These are phyloP conservation scores for Xylaria sp. DNA, from an alignment of 2,329 filamentous ascomycete species.

Conservation along the genomic window DNA sequence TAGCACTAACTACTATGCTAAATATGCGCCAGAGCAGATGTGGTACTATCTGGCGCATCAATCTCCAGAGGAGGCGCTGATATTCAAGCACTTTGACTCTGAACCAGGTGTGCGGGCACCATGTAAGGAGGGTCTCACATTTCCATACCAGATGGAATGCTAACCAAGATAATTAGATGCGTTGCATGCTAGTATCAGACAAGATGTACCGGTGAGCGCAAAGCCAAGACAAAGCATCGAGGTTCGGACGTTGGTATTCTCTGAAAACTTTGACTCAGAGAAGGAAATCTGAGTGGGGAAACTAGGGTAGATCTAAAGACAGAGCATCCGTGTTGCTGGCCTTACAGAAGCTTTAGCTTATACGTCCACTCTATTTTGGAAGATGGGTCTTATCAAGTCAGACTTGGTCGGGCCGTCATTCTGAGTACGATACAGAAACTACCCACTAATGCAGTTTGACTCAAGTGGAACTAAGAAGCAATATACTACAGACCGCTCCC, in stretches of 20 bases:
- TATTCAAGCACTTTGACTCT: conserved; percentile 34
- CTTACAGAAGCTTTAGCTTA: background rate
- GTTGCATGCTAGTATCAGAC: conserved; percentile 28
- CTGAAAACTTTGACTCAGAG: conserved; percentile 28
- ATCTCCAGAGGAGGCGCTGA: conserved; percentile 27
- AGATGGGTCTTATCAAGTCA: background rate
- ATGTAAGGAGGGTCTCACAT: conserved; percentile 16
- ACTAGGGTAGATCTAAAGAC: background rate
- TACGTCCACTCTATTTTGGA: background rate
- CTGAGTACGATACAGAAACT: no score
- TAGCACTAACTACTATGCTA: conserved; percentile 28
- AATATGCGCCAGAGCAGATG: conserved; percentile 19
- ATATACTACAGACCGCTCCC: background rate
- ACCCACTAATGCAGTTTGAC: background rate
- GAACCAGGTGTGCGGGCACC: conserved; percentile 27
- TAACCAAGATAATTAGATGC: conserved; percentile 21
- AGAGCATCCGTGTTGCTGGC: background rate
- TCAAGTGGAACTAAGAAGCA: background rate
- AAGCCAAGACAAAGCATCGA: conserved; percentile 30
- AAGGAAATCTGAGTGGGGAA: background rate
- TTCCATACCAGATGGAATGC: background rate
- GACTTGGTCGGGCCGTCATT: background rate
- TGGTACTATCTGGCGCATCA: conserved; percentile 31
- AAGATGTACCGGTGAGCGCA: conserved; percentile 4
- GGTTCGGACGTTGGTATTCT: conserved; percentile 26